phyloP scores from a whole-genome alignment of 768 basidiomycete species.

The Tulasnella sp. region DNA sequence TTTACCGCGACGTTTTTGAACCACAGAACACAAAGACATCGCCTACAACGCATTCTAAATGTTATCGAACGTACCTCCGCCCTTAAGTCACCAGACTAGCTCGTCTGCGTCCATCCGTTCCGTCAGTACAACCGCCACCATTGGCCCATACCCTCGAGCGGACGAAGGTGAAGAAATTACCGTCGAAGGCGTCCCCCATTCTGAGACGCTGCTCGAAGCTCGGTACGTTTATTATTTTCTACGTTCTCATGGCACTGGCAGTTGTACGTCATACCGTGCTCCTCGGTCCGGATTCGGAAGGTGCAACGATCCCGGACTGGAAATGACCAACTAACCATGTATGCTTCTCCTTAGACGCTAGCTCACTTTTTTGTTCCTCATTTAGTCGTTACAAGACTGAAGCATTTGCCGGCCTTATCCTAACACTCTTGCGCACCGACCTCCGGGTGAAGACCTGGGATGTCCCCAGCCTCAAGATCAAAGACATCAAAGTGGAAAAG shows the following conservation, averaged over 20 bases:
- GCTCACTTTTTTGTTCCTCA: slow-evolving; percentile 9
- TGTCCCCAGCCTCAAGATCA: slow-evolving; percentile 29
- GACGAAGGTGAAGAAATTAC: slow-evolving; percentile 41
- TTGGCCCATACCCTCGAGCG: slow-evolving; percentile 22
- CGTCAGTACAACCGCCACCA: slow-evolving; percentile 15
- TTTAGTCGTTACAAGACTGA: slow-evolving; percentile 61
- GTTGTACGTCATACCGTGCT: not conserved
- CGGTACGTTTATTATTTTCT: slow-evolving; percentile 53
- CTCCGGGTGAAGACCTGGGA: slow-evolving; percentile 60
- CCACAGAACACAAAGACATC: not conserved
- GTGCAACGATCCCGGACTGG: not conserved
- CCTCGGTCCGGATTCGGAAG: not conserved
- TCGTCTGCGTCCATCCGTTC: not conserved
- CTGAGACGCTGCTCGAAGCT: slow-evolving; percentile 53
- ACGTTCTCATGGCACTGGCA: not conserved
- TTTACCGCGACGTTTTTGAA: not conserved
- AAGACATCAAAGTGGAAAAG: slow-evolving; percentile 58
- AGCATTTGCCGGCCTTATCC: slow-evolving; percentile 52
- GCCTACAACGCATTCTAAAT: not conserved
- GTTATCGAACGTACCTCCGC: not conserved
- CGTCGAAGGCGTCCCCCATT: slow-evolving; percentile 60
- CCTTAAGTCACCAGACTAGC: slow-evolving; percentile 11
- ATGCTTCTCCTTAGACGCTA: not conserved
- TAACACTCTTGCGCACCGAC: slow-evolving; percentile 50
- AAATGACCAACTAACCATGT: not conserved